A percentile compares a stretch with the other conserved stretches of the same genome.
phyloP scores from a whole-genome alignment of 345 rosid species.

The Aquilaria yunnanensis region DNA sequence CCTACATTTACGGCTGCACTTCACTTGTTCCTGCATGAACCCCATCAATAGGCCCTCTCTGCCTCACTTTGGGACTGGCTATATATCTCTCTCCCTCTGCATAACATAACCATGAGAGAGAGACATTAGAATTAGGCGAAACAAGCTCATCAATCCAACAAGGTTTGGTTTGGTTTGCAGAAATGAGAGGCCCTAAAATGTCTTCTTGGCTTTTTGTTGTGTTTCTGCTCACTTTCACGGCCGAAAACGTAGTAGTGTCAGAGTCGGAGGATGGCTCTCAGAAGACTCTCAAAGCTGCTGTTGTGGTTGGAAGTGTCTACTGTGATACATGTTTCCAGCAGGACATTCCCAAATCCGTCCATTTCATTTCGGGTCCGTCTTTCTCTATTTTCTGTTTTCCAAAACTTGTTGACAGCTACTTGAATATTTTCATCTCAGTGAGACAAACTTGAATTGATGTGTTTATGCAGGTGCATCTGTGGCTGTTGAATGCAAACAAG shows the following conservation, averaged over 20 bases:
- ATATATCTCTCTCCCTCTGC: neutral
- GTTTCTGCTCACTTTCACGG: slow-evolving; percentile 15
- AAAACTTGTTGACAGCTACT: neutral
- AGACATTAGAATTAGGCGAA: neutral
- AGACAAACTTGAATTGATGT: too few relatives aligned
- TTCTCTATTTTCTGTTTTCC: neutral
- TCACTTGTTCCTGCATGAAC: slow-evolving; percentile 38
- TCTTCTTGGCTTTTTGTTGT: slow-evolving; percentile 20
- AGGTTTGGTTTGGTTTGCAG: neutral
- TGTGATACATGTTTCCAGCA: slow-evolving; percentile 76
- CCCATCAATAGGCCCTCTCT: slow-evolving; percentile 16
- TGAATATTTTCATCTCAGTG: neutral
- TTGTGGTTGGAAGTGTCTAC: slow-evolving; percentile 70
- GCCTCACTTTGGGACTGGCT: neutral
- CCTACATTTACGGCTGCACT: slow-evolving; percentile 32
- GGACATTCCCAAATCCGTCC: slow-evolving; percentile 40
- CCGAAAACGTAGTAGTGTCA: neutral
- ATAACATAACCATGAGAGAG: neutral
- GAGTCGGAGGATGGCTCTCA: slow-evolving; percentile 23
- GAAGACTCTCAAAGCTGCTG: slow-evolving; percentile 39
- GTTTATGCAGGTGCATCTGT: slow-evolving; percentile 58
- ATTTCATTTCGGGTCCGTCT: slow-evolving; percentile 57
- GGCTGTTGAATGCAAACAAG: slow-evolving; percentile 62
- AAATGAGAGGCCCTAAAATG: slow-evolving; percentile 18
- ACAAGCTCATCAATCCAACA: neutral